Evolutionary conservation across 441 rosid species (phyloP).

Genomic region (Aquilaria agallochum): DNA sequence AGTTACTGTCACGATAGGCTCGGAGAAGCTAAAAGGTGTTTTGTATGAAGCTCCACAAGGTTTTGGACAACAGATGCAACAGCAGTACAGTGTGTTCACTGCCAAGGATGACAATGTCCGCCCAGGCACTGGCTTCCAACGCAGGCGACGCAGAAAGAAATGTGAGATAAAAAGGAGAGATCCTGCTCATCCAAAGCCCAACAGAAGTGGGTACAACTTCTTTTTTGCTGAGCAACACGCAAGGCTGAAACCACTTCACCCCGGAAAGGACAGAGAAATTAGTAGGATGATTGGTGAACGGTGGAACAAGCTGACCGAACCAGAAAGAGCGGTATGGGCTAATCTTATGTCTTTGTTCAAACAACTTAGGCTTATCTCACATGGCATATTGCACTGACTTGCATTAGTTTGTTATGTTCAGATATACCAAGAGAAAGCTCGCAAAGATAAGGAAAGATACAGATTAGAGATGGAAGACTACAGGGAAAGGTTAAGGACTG

Average conservation of each 20-base stretch:
- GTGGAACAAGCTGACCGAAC: conserved; percentile 75
- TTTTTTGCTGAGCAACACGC: conserved; percentile 95
- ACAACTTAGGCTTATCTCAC: background rate
- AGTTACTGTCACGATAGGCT: conserved; percentile 73
- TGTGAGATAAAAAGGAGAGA: conserved; percentile 86
- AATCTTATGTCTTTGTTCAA: background rate
- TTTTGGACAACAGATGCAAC: conserved; percentile 27
- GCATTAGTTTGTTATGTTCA: conserved; percentile 9
- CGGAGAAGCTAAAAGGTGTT: conserved; percentile 81
- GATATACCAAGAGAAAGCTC: conserved; percentile 87
- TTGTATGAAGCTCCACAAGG: conserved; percentile 57
- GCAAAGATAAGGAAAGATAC: conserved; percentile 86
- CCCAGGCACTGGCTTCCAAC: conserved; percentile 39
- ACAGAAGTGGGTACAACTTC: conserved; percentile 93
- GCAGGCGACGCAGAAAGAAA: conserved; percentile 79
- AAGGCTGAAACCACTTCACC: conserved; percentile 80
- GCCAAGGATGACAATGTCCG: conserved; percentile 24
- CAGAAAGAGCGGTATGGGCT: conserved; percentile 51
- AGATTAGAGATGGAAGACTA: conserved; percentile 84
- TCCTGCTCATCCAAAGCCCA: conserved; percentile 92
- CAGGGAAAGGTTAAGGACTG: conserved; percentile 58
- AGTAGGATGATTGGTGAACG: conserved; percentile 94
- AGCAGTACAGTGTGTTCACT: conserved; percentile 24
- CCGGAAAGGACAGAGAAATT: conserved; percentile 93
- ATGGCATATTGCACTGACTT: too few species aligned